Percentiles rank a stretch among this genome's conserved stretches.
Conservation (phyloP, 768 basidiomycete species). For the Cystobasidium tubakii region DNA sequence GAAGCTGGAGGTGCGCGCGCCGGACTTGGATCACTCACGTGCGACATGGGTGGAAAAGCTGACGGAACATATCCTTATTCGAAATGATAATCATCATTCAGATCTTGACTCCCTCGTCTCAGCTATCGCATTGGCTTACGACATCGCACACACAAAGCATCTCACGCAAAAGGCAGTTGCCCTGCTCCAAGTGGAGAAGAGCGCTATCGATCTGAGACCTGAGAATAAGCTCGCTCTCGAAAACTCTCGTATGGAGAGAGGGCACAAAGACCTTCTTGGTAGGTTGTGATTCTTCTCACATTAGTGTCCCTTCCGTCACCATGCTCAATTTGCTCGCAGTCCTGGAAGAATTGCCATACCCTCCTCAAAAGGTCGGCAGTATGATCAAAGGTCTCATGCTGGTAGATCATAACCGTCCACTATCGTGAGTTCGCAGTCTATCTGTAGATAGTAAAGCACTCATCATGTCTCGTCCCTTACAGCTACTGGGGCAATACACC, state of each 20-base stretch:
- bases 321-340: constrained; percentile 2
- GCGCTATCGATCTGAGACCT: constrained; percentile 34
- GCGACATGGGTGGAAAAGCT: too few species aligned
- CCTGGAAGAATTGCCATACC: constrained; percentile 33
- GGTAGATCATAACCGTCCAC: constrained; percentile 33
- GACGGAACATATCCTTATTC: too few species aligned
- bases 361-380: constrained; percentile 10
- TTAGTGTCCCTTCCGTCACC: too few species aligned
- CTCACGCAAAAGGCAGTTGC: constrained; percentile 19
- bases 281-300: not conserved
- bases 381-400: constrained; percentile 34
- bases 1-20: constrained; percentile 29
- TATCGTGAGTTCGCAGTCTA: constrained; percentile 18
- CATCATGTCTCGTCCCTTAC: not conserved
- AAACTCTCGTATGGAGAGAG: constrained; percentile 28
- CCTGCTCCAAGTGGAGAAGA: constrained; percentile 30
- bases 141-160: constrained; percentile 25
- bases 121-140: constrained; percentile 32
- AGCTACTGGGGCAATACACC: constrained; percentile 29
- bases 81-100: too few species aligned
- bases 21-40: not conserved
- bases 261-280: constrained; percentile 35
- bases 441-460: too few species aligned
- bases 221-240: constrained; percentile 38
- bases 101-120: constrained; percentile 36